Conservation (phyloP, 2,329 filamentous ascomycete genomes). For the Paecilomyces dactylethromorphus region DNA sequence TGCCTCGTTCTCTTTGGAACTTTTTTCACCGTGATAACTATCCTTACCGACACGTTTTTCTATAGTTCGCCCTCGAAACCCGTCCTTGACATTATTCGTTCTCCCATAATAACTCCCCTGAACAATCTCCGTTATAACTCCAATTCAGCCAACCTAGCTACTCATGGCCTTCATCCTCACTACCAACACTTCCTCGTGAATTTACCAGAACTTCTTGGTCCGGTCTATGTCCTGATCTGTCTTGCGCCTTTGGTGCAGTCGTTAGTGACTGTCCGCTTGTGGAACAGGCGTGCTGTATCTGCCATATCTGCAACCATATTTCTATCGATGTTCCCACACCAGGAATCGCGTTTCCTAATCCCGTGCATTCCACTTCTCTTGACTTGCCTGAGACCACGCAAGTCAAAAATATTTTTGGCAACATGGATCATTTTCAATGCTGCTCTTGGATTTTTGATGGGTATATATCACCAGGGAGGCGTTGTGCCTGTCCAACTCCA, state of each 20-base stretch:
- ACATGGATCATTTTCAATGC: slow-evolving; percentile 46
- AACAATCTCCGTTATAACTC: slow-evolving; percentile 76
- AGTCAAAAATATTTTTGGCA: slow-evolving; percentile 33
- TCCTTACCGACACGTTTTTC: slow-evolving; percentile 79
- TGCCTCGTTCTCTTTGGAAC: slow-evolving; percentile 60
- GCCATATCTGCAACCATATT: slow-evolving; percentile 38
- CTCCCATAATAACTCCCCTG: slow-evolving; percentile 65
- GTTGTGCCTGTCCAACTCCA: slow-evolving; percentile 44
- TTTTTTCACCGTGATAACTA: slow-evolving; percentile 63
- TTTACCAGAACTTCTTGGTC: slow-evolving; percentile 65
- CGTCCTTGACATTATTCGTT: slow-evolving; percentile 37
- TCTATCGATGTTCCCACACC: slow-evolving; percentile 43
- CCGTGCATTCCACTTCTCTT: slow-evolving; percentile 46
- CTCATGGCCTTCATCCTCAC: slow-evolving; percentile 71
- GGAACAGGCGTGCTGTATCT: slow-evolving; percentile 36
- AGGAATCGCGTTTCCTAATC: slow-evolving; percentile 48
- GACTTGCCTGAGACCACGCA: slow-evolving; percentile 39
- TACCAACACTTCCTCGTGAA: slow-evolving; percentile 71
- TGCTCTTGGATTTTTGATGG: slow-evolving; percentile 43
- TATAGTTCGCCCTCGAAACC: slow-evolving; percentile 47
- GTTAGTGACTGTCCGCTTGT: slow-evolving; percentile 23
- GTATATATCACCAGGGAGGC: slow-evolving; percentile 49
- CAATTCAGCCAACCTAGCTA: slow-evolving; percentile 60
- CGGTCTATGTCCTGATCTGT: slow-evolving; percentile 52
- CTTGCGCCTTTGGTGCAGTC: slow-evolving; percentile 42